Conservation (phyloP, 75 land plant genomes). For the Pinus albicaulis region DNA sequence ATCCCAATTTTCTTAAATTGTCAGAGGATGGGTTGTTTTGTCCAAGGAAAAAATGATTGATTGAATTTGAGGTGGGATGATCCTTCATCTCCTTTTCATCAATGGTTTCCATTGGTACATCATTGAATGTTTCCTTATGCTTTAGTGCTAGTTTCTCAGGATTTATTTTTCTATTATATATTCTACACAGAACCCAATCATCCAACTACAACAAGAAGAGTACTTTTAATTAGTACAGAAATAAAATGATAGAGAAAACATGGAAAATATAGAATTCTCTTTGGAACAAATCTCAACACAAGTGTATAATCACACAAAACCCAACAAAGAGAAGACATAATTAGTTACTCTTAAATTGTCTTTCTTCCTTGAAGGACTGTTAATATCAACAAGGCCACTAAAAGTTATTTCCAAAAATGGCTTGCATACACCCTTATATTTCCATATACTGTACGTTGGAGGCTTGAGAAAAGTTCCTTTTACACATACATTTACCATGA, state of each 20-base stretch:
- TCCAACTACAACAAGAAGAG: constrained; percentile 1
- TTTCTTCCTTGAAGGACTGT: constrained; percentile 7
- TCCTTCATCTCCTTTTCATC: background rate
- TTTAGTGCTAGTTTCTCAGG: background rate
- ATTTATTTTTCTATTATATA: constrained; percentile 7
- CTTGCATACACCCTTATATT: too few relatives aligned
- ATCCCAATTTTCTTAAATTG: background rate
- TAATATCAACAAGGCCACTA: background rate
- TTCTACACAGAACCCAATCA: constrained; percentile 13
- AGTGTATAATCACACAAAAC: background rate
- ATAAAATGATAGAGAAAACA: too few relatives aligned
- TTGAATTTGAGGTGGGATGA: background rate
- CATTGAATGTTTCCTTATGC: background rate
- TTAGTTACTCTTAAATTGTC: background rate
- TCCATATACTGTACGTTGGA: too few relatives aligned
- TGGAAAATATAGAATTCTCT: too few relatives aligned
- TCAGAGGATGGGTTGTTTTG: background rate
- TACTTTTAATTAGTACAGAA: background rate
- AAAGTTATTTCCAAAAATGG: too few relatives aligned
- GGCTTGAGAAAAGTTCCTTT: too few relatives aligned
- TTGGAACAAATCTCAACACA: background rate
- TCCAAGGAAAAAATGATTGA: background rate
- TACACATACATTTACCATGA: too few relatives aligned
- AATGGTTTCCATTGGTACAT: background rate
- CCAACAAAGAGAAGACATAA: too few relatives aligned